Base-by-base conservation (phyloP, 2,329 filamentous ascomycete genomes). In the Myriosclerotinia duriaeana region DNA sequence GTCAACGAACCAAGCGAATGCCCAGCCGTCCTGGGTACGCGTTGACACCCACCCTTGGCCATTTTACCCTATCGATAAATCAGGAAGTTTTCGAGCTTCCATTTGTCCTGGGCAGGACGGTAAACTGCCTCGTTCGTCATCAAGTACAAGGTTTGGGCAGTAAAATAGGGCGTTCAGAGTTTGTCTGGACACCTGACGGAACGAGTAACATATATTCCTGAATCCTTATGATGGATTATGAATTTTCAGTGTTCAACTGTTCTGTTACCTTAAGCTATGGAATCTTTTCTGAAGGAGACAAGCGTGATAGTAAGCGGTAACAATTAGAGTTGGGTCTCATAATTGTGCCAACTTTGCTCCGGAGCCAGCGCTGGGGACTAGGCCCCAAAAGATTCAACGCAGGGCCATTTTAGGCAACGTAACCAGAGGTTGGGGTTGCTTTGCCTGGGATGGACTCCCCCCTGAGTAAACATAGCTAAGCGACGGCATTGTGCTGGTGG, bases 331-430 rank as follows among this genome's bases (percentile, higher is more conserved):
- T 34, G 30, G 30, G 30, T 15, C 5, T 12, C 42, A 8, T n/a
- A 38, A 38, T 60, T 59, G 65, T 67, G 65, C 66, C 69, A 74
- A 82, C 80, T 82, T 82, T 83, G 82, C 82, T 81, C 82, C 80
- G 81, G 79, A 83, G 82, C 82, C 82, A 84, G 82, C 82, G 74
- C 81, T 81, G 81, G 78, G 82, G 82, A 83, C 81, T 84, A 74
- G 82, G 82, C 82, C 82, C 78, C 81, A 80, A 79, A 81, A 78
- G 78, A 69, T 69, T 70, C n/a, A 59, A 30, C 5, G 4, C 26
- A 22, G 59, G 53, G 34, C 9, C 17, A 63, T 65, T 7, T 52
- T 20, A 5, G 30, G 40, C 44, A 9, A 38, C 17, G 34, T 54
- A 54, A 38, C 34, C 34, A n/a, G 52, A 30, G 53, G 34, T 38